Evolutionary conservation across 106 monocot genomes (phyloP).

Genomic region (Iris macrosiphon): DNA sequence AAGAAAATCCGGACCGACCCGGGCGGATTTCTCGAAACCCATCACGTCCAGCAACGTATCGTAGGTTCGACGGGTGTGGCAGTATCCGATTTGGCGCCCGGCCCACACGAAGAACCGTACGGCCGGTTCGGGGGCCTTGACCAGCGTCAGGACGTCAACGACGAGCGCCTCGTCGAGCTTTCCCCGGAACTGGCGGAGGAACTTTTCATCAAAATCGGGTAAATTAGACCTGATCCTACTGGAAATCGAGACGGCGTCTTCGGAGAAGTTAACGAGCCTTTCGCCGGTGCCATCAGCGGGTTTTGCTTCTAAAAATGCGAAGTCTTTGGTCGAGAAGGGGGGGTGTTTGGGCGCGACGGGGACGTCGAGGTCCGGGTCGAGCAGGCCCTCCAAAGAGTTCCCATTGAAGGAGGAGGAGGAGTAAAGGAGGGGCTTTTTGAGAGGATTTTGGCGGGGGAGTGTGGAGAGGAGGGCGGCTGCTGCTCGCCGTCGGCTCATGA

Average conservation of each 20-base stretch:
- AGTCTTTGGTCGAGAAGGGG: constrained; percentile 47
- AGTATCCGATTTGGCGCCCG: constrained; percentile 79
- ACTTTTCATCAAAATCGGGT: constrained; percentile 38
- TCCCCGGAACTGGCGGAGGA: constrained; percentile 59
- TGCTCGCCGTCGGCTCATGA: constrained; percentile 38
- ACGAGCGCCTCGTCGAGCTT: constrained; percentile 51
- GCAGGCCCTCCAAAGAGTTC: constrained; percentile 29
- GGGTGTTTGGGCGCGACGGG: neutral
- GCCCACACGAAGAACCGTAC: constrained; percentile 90
- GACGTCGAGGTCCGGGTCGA: constrained; percentile 23
- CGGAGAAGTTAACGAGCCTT: too few relatives aligned
- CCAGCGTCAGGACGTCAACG: constrained; percentile 47
- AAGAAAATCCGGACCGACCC: constrained; percentile 42
- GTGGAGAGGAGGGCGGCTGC: constrained; percentile 4
- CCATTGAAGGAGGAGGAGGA: constrained; percentile 16
- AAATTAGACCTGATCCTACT: constrained; percentile 29
- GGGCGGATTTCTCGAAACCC: constrained; percentile 40
- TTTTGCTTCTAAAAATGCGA: constrained; percentile 53
- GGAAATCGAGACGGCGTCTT: constrained; percentile 45
- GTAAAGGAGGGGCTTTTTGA: constrained; percentile 11
- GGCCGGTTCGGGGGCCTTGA: constrained; percentile 39
- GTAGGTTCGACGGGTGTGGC: constrained; percentile 42
- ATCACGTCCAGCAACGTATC: constrained; percentile 54
- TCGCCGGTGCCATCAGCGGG: neutral
- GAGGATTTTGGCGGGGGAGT: constrained; percentile 7